Evolutionary conservation across 306 rosid genomes (phyloP).

Genomic region (Mimosa pudica): DNA sequence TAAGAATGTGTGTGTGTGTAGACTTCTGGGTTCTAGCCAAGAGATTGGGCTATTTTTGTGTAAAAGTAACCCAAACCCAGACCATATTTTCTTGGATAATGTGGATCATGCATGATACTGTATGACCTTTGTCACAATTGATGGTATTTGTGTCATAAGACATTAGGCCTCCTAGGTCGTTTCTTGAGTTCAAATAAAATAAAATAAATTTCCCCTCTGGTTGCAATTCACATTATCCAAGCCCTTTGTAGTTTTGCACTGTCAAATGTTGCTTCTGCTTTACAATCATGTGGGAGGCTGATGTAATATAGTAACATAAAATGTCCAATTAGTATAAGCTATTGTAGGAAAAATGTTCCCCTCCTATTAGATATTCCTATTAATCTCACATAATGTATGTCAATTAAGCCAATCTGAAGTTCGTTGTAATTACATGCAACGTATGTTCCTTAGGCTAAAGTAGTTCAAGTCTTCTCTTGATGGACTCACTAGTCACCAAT

Average conservation of each 20-base stretch:
- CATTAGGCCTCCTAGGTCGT: not conserved
- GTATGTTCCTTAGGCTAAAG: not conserved
- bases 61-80: too few species aligned
- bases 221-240: not conserved
- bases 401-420: not conserved
- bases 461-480: not conserved
- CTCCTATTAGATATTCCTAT: not conserved
- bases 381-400: not conserved
- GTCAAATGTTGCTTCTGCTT: too few species aligned
- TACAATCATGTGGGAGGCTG: not conserved
- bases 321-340: not conserved
- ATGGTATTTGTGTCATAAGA: not conserved
- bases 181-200: not conserved
- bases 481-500: not conserved
- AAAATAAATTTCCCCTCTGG: not conserved
- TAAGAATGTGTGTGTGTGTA: not conserved
- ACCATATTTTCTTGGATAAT: too few species aligned
- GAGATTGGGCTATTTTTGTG: not conserved
- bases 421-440: not conserved
- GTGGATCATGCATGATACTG: not conserved
- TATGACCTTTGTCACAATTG: not conserved
- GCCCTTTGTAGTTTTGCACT: not conserved
- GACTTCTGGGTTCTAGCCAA: not conserved
- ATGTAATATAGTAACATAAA: not conserved
- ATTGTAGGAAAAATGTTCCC: not conserved